phyloP scores from a whole-genome alignment of 2,329 filamentous ascomycete species.

The Graphium sp. region DNA sequence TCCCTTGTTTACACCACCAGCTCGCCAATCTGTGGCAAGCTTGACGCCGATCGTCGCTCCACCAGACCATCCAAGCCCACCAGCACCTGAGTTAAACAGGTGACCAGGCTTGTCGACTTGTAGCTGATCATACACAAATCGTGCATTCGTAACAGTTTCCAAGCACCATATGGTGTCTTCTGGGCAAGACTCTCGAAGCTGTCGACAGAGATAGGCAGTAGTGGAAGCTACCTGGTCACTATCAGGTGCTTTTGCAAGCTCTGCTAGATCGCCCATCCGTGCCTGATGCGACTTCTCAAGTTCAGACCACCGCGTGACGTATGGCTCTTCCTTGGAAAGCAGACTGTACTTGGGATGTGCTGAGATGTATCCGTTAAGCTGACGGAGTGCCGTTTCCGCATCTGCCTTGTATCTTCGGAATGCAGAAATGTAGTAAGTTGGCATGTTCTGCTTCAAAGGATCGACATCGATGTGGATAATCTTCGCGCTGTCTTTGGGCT shows the following conservation, averaged over 20 bases:
- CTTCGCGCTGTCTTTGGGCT: conserved; percentile 30
- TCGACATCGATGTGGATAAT: conserved; percentile 51
- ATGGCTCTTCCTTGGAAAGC: no score
- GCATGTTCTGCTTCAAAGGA: conserved; percentile 54
- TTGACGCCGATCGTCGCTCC: conserved; percentile 63
- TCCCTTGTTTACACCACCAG: conserved; percentile 18
- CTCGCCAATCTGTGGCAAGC: no score
- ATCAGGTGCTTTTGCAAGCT: no score
- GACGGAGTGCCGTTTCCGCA: no score
- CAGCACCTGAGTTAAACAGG: conserved; percentile 70
- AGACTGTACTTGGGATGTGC: no score
- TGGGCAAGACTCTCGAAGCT: conserved; percentile 15
- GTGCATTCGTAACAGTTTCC: conserved; percentile 60
- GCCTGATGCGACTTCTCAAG: no score
- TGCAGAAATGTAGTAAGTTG: conserved; percentile 55
- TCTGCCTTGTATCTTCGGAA: conserved; percentile 51
- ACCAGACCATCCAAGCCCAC: conserved; percentile 66
- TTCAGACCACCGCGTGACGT: no score
- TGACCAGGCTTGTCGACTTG: conserved; percentile 50
- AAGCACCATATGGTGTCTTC: conserved; percentile 53
- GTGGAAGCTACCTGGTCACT: no score
- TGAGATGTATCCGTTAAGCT: no score
- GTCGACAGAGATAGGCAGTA: conserved; percentile 20
- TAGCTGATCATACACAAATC: conserved; percentile 53
- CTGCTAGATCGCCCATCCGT: no score